Percentiles rank a stretch among this genome's conserved stretches.
Conservation (phyloP, 1,284 basidiomycete genomes). For the Trametes hirsuta region DNA sequence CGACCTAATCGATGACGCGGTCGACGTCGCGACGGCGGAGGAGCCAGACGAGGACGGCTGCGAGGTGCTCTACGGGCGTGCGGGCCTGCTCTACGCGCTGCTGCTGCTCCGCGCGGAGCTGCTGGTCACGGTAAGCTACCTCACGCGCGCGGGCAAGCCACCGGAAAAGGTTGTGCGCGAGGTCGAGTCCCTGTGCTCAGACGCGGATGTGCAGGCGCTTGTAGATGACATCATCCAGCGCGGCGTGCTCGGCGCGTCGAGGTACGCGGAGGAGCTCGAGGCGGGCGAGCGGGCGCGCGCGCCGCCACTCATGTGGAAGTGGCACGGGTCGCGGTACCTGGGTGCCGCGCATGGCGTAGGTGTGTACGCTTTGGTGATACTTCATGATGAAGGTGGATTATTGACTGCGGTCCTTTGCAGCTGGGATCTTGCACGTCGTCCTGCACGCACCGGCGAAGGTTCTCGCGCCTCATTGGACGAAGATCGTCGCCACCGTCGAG, state of each 20-base stretch:
- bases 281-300: slow-evolving; percentile 17
- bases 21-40: slow-evolving; percentile 26
- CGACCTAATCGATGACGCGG: slow-evolving; percentile 27
- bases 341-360: slow-evolving; percentile 61
- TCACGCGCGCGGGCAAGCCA: slow-evolving; percentile 10
- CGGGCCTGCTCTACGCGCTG: slow-evolving; percentile 55
- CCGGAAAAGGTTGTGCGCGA: slow-evolving; percentile 21
- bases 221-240: slow-evolving; percentile 50
- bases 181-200: slow-evolving; percentile 23
- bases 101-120: slow-evolving; percentile 42
- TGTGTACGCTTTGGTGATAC: slow-evolving; percentile 30
- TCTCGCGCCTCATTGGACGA: slow-evolving; percentile 41
- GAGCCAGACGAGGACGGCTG: slow-evolving; percentile 43
- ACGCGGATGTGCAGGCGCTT: slow-evolving; percentile 32
- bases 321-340: slow-evolving; percentile 56
- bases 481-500: slow-evolving; percentile 46
- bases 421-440: slow-evolving; percentile 55
- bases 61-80: slow-evolving; percentile 60
- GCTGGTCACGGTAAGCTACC: slow-evolving; percentile 17
- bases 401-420: slow-evolving; percentile 28
- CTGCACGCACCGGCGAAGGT: slow-evolving; percentile 44
- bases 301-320: slow-evolving; percentile 58
- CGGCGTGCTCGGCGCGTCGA: slow-evolving; percentile 45
- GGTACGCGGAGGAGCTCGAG: slow-evolving; percentile 34
- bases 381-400: no score